Conservation (phyloP, 2,329 filamentous ascomycete genomes). For the Penicillium oxalicum region DNA sequence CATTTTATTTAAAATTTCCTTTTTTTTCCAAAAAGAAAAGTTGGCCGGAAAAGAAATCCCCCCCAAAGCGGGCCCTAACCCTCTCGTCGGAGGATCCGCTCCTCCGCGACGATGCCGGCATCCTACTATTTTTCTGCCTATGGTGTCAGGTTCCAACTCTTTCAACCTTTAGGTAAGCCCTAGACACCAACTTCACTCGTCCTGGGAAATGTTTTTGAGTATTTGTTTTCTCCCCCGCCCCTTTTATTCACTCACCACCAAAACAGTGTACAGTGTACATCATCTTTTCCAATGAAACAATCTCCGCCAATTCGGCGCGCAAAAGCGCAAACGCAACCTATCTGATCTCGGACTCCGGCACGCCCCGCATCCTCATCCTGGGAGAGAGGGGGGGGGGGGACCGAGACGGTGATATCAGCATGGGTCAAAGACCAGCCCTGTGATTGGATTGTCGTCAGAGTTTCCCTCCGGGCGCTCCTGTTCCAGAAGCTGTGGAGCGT, state of each 20-base stretch:
- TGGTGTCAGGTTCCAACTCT: not conserved
- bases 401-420: conserved; percentile 18
- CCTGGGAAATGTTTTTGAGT: too few species aligned
- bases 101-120: not conserved
- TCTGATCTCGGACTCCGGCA: conserved; percentile 3
- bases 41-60: not conserved
- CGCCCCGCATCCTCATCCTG: conserved; percentile 13
- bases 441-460: conserved; percentile 9
- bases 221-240: too few species aligned
- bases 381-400: too few species aligned
- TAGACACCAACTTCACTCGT: too few species aligned
- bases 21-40: too few species aligned
- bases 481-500: conserved; percentile 26
- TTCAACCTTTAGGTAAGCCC: too few species aligned
- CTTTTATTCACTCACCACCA: too few species aligned
- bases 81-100: too few species aligned
- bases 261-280: too few species aligned
- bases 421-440: conserved; percentile 4
- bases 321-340: not conserved
- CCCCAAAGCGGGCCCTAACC: too few species aligned
- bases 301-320: too few species aligned
- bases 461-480: not conserved
- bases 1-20: not conserved
- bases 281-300: too few species aligned
- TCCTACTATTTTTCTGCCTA: not conserved